Conservation (phyloP, 345 rosid species). For the Salix suchowensis region DNA sequence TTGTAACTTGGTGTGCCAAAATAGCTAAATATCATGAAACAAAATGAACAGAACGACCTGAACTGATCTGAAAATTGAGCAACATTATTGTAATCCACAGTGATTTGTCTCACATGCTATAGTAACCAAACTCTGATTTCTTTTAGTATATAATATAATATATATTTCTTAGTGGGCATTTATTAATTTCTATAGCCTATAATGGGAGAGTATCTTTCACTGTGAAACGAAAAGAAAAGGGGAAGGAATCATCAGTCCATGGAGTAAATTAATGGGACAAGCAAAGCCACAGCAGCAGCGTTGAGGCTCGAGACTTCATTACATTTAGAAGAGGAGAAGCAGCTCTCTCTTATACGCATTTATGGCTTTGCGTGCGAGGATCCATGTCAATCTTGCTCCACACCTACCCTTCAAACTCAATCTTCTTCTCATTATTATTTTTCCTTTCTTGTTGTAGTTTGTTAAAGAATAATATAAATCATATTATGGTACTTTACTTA, state of each 20-base stretch:
- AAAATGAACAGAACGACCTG: too few relatives aligned
- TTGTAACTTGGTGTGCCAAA: too few relatives aligned
- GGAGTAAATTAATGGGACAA: not conserved
- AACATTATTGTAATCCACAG: too few relatives aligned
- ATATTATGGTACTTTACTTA: too few relatives aligned
- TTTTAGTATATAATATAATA: too few relatives aligned
- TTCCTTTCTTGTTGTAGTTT: not conserved
- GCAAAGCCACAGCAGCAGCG: not conserved
- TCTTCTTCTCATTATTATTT: not conserved
- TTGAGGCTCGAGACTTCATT: not conserved
- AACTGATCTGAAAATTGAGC: too few relatives aligned
- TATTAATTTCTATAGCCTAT: not conserved
- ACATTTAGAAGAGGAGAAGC: not conserved
- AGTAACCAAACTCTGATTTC: rapidly evolving
- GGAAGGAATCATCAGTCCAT: not conserved
- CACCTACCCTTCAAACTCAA: not conserved
- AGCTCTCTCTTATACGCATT: not conserved
- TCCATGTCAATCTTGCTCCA: not conserved
- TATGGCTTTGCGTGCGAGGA: not conserved
- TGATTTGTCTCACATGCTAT: too few relatives aligned
- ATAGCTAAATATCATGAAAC: too few relatives aligned
- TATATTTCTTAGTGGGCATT: not conserved
- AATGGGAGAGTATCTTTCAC: not conserved
- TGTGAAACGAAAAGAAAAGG: not conserved
- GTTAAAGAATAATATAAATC: too few relatives aligned